These are phyloP conservation scores for Hapsidospora chrysogenum DNA, from an alignment of 495 filamentous ascomycete species.

Conservation along the genomic window DNA sequence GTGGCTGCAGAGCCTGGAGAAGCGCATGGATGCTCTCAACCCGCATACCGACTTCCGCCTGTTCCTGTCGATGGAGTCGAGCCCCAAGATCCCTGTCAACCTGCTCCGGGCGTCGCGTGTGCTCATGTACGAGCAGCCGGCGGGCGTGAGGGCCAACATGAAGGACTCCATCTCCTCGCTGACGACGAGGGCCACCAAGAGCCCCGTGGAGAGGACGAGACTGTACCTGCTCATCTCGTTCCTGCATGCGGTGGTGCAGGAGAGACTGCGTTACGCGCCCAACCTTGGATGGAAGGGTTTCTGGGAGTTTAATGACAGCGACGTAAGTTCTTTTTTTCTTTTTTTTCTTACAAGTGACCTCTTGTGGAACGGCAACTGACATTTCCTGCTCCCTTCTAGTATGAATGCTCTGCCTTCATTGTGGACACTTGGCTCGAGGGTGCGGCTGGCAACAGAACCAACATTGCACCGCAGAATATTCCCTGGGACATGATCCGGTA, in stretches of 20 bases:
- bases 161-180: slow-evolving; percentile 85
- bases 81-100: slow-evolving; percentile 93
- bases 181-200: slow-evolving; percentile 56
- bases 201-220: slow-evolving; percentile 79
- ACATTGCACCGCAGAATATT: slow-evolving; percentile 81
- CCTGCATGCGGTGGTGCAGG: slow-evolving; percentile 91
- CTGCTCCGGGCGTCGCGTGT: slow-evolving; percentile 83
- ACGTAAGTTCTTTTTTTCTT: slow-evolving; percentile 45
- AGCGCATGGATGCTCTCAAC: slow-evolving; percentile 86
- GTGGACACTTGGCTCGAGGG: slow-evolving; percentile 90
- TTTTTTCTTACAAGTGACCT: too few species aligned
- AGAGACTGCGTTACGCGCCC: slow-evolving; percentile 86
- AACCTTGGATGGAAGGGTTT: slow-evolving; percentile 95
- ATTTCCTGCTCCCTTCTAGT: slow-evolving; percentile 38
- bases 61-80: slow-evolving; percentile 96
- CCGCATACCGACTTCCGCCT: slow-evolving; percentile 87
- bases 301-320: slow-evolving; percentile 99
- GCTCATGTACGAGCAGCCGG: slow-evolving; percentile 96
- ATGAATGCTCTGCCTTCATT: slow-evolving; percentile 90
- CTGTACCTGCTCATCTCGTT: slow-evolving; percentile 87
- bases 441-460: slow-evolving; percentile 67
- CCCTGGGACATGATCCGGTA: slow-evolving; percentile 96
- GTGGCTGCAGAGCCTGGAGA: slow-evolving; percentile 95
- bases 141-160: slow-evolving; percentile 95
- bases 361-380: slow-evolving; percentile 1